Evolutionary conservation across 2,329 filamentous ascomycete species (phyloP).

Genomic region (Cryphonectria nitschkei): DNA sequence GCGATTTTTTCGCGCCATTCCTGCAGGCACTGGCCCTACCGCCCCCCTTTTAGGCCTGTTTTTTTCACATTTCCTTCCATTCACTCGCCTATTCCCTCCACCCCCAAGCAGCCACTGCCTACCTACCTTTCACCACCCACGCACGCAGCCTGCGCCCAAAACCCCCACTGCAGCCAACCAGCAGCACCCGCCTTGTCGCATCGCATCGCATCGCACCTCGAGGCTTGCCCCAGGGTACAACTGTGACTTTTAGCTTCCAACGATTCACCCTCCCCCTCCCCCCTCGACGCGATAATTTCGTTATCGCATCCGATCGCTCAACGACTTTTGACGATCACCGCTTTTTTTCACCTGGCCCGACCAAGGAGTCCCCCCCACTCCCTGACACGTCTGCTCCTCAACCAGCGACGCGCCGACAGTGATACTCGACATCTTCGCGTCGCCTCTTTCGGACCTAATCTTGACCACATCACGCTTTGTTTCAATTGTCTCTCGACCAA

Average conservation of each 20-base stretch:
- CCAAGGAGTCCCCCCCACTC: conserved; percentile 1
- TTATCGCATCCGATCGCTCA: conserved; percentile 15
- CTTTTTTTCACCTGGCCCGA: conserved; percentile 8
- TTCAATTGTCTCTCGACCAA: conserved; percentile 6
- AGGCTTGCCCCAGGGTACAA: conserved; percentile 7
- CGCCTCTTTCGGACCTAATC: conserved; percentile 14
- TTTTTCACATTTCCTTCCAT: conserved; percentile 47
- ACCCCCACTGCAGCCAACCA: conserved; percentile 27
- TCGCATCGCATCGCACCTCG: conserved; percentile 24
- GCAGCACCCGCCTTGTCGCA: conserved; percentile 19
- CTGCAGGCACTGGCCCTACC: conserved; percentile 47
- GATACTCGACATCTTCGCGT: conserved; percentile 18
- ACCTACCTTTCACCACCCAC: conserved; percentile 14
- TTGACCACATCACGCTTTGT: conserved; percentile 11
- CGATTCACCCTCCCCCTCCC: neutral
- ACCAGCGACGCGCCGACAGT: conserved; percentile 25
- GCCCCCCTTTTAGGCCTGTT: conserved; percentile 40
- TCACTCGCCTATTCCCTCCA: conserved; percentile 18
- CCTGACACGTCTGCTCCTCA: conserved; percentile 19
- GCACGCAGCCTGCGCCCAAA: neutral
- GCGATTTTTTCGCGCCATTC: conserved; percentile 55
- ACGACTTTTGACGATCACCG: conserved; percentile 6
- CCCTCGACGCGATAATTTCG: conserved; percentile 17
- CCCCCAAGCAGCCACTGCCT: conserved; percentile 17
- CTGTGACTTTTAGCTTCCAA: conserved; percentile 11